Conservation (phyloP, 2,329 filamentous ascomycete genomes). For the Lasiodiplodia sp. region DNA sequence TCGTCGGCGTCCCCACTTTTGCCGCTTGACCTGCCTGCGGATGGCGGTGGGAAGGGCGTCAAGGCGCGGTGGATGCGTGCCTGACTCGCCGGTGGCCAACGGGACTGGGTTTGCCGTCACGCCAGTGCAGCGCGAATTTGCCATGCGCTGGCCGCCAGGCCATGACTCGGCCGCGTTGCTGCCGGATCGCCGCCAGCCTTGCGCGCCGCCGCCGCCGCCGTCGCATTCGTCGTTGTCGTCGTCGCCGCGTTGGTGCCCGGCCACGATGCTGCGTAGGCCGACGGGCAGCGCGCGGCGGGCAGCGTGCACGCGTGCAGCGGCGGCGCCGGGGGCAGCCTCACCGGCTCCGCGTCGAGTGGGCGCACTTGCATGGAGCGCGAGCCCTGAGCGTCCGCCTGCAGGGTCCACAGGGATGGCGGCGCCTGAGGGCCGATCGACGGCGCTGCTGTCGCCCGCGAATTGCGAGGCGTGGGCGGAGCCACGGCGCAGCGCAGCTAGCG, state of each 20-base stretch:
- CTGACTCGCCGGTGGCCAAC: slow-evolving; percentile 26
- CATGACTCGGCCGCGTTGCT: slow-evolving; percentile 24
- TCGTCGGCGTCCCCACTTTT: slow-evolving; percentile 23
- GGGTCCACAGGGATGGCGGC: slow-evolving; percentile 28
- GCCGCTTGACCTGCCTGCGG: slow-evolving; percentile 31
- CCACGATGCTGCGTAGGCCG: background rate
- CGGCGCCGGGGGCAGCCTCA: background rate
- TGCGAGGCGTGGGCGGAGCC: slow-evolving; percentile 16
- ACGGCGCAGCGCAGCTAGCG: slow-evolving; percentile 3
- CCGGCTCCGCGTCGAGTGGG: slow-evolving; percentile 18
- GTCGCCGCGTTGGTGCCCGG: background rate
- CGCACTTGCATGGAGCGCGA: slow-evolving; percentile 18
- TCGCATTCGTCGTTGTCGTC: background rate
- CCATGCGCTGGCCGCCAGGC: slow-evolving; percentile 14
- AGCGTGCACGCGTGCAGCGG: background rate
- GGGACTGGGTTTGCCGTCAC: slow-evolving; percentile 17
- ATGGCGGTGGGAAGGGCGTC: slow-evolving; percentile 30
- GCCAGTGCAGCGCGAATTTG: slow-evolving; percentile 28
- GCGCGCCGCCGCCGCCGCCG: background rate
- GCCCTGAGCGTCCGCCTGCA: slow-evolving; percentile 25
- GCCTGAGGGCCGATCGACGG: slow-evolving; percentile 24
- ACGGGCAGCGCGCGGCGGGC: slow-evolving; percentile 5
- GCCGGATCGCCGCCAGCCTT: slow-evolving; percentile 20
- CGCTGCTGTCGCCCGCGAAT: slow-evolving; percentile 16
- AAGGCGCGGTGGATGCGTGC: slow-evolving; percentile 25